Percentiles rank a stretch among this genome's conserved stretches.
Evolutionary conservation across 352 stramenopile genomes (phyloP).

Genomic region (Pythium brachiatum): DNA sequence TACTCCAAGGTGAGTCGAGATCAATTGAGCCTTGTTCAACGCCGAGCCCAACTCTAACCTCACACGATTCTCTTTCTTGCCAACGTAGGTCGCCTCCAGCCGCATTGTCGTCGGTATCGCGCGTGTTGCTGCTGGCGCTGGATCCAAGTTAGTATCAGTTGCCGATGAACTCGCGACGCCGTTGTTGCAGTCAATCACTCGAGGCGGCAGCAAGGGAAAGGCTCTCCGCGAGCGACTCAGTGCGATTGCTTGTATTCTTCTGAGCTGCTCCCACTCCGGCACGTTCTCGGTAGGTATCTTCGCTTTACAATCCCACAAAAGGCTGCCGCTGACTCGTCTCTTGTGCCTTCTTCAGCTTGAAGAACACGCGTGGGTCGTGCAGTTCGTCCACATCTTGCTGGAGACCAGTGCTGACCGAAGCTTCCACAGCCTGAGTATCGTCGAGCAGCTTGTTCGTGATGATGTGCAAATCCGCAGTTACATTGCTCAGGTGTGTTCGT

Average conservation of each 20-base stretch:
- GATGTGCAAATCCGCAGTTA: conserved; percentile 3
- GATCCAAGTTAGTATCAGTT: conserved; percentile 4
- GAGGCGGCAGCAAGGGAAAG: conserved; percentile 8
- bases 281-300: conserved; percentile 7
- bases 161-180: conserved; percentile 17
- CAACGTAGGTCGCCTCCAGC: conserved; percentile 32
- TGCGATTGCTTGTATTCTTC: conserved; percentile 11
- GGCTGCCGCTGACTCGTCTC: neutral
- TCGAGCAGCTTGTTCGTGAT: conserved; percentile 13
- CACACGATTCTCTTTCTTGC: neutral
- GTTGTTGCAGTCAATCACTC: conserved; percentile 6
- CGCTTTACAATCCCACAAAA: neutral
- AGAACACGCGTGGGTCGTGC: conserved; percentile 11
- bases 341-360: conserved; percentile 11
- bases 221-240: conserved; percentile 3
- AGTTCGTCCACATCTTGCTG: conserved; percentile 15
- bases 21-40: neutral
- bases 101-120: conserved; percentile 38
- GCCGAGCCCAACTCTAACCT: too few species aligned
- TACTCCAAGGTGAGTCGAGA: conserved; percentile 62
- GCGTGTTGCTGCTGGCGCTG: conserved; percentile 17
- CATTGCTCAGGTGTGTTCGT: conserved; percentile 1
- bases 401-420: conserved; percentile 10
- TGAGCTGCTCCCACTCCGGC: conserved; percentile 3
- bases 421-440: conserved; percentile 18